Percentiles rank a stretch among this genome's conserved stretches.
phyloP scores from a whole-genome alignment of 2,329 filamentous ascomycete genomes.

The Aspergillus caelatus region DNA sequence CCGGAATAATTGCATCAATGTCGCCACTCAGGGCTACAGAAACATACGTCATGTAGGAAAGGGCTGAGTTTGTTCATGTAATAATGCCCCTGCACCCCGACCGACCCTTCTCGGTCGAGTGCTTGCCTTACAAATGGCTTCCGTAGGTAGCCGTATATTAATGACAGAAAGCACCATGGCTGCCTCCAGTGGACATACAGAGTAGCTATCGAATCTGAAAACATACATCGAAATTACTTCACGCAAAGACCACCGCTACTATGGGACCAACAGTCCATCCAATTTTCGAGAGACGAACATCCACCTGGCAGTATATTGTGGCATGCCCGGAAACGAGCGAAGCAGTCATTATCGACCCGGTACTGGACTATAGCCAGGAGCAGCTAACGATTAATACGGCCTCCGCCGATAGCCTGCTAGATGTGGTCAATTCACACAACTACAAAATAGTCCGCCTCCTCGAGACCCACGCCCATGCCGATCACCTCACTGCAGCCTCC shows the following conservation, averaged over 20 bases:
- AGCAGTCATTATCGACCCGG: slow-evolving; percentile 62
- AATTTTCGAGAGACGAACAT: slow-evolving; percentile 47
- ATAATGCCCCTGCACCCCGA: neutral
- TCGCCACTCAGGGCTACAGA: neutral
- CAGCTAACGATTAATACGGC: slow-evolving; percentile 47
- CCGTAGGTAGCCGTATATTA: neutral
- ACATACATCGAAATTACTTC: neutral
- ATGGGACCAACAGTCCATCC: slow-evolving; percentile 42
- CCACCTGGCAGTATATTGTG: slow-evolving; percentile 64
- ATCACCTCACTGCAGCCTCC: slow-evolving; percentile 60
- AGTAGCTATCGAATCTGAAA: neutral
- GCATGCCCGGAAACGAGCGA: slow-evolving; percentile 51
- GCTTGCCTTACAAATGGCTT: neutral
- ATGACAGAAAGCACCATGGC: neutral
- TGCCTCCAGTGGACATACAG: neutral
- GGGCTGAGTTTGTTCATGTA: neutral
- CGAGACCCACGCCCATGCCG: slow-evolving; percentile 64
- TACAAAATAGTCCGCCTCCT: slow-evolving; percentile 56
- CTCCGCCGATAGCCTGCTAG: slow-evolving; percentile 56
- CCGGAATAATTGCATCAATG: too few relatives aligned
- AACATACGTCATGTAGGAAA: neutral
- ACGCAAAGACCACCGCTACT: neutral
- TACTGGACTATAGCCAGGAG: slow-evolving; percentile 57
- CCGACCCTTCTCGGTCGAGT: neutral
- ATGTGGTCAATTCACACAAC: slow-evolving; percentile 41